Evolutionary conservation across 148 eudicot genomes (phyloP).

Genomic region (Polygonum aviculare): DNA sequence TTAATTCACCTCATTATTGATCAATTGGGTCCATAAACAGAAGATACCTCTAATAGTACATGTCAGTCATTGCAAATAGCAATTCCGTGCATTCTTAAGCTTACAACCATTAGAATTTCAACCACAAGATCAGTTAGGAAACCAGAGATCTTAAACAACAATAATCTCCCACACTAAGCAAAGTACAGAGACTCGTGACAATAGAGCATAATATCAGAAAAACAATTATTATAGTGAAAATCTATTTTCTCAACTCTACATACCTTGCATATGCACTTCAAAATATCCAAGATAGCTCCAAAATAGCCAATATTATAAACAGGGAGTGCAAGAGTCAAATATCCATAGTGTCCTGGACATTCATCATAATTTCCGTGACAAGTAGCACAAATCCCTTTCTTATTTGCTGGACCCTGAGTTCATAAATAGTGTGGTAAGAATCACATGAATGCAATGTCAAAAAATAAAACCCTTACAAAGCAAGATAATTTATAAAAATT

Average conservation of each 20-base stretch:
- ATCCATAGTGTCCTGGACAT: conserved; percentile 92
- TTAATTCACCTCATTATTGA: neutral
- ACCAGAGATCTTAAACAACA: neutral
- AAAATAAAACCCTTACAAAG: neutral
- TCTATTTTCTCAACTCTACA: neutral
- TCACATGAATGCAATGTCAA: conserved; percentile 2
- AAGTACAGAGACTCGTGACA: neutral
- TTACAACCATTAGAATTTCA: neutral
- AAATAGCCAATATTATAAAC: conserved; percentile 76
- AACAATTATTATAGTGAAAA: neutral
- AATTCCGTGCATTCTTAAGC: neutral
- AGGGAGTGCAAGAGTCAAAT: conserved; percentile 68
- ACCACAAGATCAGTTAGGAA: neutral
- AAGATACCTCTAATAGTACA: neutral
- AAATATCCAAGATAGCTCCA: conserved; percentile 50
- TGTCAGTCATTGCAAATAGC: neutral
- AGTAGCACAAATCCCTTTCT: conserved; percentile 52
- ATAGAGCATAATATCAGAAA: neutral
- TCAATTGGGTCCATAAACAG: neutral
- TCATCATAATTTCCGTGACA: conserved; percentile 51
- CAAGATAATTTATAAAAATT: neutral
- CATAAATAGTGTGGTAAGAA: neutral
- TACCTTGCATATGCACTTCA: conserved; percentile 99
- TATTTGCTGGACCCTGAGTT: conserved; percentile 83
- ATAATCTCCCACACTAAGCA: neutral